A percentile compares a stretch with the other conserved stretches of the same genome.
Conservation (phyloP, 805 yeast species). For the Ogataea naganishii region DNA sequence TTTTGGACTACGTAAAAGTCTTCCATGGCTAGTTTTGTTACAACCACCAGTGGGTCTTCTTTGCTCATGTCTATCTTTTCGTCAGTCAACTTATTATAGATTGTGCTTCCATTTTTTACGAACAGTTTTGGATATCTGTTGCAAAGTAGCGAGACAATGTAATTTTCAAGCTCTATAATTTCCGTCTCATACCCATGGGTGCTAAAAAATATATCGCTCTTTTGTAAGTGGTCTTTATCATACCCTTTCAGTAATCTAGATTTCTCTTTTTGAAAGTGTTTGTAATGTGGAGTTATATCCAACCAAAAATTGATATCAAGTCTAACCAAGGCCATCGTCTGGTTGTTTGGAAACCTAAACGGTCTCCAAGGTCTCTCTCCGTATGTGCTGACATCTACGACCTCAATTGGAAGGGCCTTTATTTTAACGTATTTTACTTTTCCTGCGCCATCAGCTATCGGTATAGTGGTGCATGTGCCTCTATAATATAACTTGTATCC, state of each 20-base stretch:
- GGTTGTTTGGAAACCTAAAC: constrained; percentile 45
- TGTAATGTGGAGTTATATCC: constrained; percentile 37
- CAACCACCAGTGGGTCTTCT: constrained; percentile 35
- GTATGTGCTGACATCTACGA: constrained; percentile 9
- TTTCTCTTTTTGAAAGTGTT: constrained; percentile 34
- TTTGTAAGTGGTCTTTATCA: constrained; percentile 22
- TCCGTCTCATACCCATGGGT: constrained; percentile 26
- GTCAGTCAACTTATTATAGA: constrained; percentile 33
- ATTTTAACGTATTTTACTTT: too few relatives aligned
- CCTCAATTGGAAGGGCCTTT: too few relatives aligned
- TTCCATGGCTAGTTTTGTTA: constrained; percentile 40
- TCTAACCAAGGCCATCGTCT: constrained; percentile 42
- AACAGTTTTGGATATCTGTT: constrained; percentile 36
- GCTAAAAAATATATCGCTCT: constrained; percentile 33
- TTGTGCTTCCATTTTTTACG: constrained; percentile 22
- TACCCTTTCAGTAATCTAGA: constrained; percentile 28
- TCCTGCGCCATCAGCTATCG: too few relatives aligned
- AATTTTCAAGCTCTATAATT: constrained; percentile 33
- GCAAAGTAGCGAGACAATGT: constrained; percentile 32
- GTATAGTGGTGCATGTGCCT: too few relatives aligned
- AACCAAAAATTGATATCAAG: constrained; percentile 44
- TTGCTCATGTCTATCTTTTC: constrained; percentile 35
- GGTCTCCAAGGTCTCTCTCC: constrained; percentile 44
- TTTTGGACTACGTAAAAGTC: constrained; percentile 36
- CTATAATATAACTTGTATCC: too few relatives aligned